A percentile compares a stretch with the other conserved stretches of the same genome.
Conservation (phyloP, 2,329 filamentous ascomycete genomes). For the Trichoderma atroviride region DNA sequence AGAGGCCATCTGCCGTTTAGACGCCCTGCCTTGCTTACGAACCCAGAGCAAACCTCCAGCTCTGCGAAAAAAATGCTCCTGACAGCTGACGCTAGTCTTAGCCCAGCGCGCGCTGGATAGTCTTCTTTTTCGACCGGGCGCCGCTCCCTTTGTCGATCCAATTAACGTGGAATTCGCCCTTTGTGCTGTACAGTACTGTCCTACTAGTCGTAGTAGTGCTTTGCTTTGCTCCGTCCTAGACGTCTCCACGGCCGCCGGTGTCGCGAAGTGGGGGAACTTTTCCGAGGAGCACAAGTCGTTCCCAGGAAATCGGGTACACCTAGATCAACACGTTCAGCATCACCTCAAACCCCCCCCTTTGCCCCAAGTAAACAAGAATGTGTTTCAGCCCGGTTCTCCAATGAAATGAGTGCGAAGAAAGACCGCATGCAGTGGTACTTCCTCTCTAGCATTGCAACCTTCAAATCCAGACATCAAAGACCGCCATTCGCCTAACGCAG, state of each 20-base stretch:
- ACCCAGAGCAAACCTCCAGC: background rate
- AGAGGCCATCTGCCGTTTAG: background rate
- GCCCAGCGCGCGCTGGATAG: background rate
- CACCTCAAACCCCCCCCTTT: background rate
- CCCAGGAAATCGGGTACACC: slow-evolving; percentile 5
- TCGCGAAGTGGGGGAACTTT: slow-evolving; percentile 11
- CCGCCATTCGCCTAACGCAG: background rate
- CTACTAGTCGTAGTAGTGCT: too few species aligned
- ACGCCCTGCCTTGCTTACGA: background rate
- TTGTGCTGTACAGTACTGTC: background rate
- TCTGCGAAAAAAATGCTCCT: background rate
- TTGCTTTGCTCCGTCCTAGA: background rate
- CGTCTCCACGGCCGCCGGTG: background rate
- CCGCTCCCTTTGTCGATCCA: slow-evolving; percentile 6
- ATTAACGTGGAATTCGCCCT: background rate
- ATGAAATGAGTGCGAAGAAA: background rate
- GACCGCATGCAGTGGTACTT: background rate
- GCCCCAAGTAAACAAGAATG: background rate
- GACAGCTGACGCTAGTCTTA: slow-evolving; percentile 9
- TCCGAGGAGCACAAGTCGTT: background rate
- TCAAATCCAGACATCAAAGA: background rate
- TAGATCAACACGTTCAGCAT: background rate
- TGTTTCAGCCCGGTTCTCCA: background rate
- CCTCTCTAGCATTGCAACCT: background rate
- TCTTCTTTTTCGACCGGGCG: background rate